Percentiles rank a stretch among this genome's conserved stretches.
Evolutionary conservation across 2,329 filamentous ascomycete species (phyloP).

Genomic region (Pyrenophora seminiperda): DNA sequence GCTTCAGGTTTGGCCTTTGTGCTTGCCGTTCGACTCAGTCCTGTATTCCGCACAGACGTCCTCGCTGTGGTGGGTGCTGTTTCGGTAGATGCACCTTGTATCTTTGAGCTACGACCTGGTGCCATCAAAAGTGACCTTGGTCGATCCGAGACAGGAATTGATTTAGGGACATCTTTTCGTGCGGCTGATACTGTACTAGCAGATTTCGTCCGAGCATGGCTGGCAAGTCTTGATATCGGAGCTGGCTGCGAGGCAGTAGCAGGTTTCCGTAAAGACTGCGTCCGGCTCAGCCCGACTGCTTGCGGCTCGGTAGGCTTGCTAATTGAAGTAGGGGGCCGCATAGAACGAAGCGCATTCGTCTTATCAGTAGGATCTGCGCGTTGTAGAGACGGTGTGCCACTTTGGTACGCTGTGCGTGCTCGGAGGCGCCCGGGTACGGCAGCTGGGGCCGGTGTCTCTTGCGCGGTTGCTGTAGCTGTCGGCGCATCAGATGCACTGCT

Average conservation of each 20-base stretch:
- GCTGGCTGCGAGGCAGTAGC: constrained; percentile 22
- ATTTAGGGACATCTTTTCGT: constrained; percentile 21
- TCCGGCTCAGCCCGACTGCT: constrained; percentile 27
- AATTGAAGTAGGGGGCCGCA: constrained; percentile 24
- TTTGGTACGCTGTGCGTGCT: constrained; percentile 41
- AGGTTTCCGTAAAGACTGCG: constrained; percentile 42
- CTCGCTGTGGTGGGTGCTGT: constrained; percentile 13
- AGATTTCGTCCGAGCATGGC: constrained; percentile 37
- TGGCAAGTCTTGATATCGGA: constrained; percentile 12
- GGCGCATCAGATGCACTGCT: background rate
- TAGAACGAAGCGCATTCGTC: constrained; percentile 14
- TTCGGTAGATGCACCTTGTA: constrained; percentile 15
- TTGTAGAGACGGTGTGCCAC: constrained; percentile 15
- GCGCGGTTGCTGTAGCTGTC: background rate
- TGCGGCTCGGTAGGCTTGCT: constrained; percentile 27
- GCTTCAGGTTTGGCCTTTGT: constrained; percentile 25
- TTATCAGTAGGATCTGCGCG: constrained; percentile 13
- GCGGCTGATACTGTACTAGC: constrained; percentile 23
- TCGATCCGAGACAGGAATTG: constrained; percentile 24
- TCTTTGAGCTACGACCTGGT: constrained; percentile 15
- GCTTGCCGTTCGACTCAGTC: constrained; percentile 35
- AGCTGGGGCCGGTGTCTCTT: constrained; percentile 4
- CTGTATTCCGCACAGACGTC: constrained; percentile 31
- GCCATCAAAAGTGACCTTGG: constrained; percentile 33
- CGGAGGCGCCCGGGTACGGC: constrained; percentile 25